Evolutionary conservation across 805 yeast species (phyloP).

Genomic region (Millerozyma miso): DNA sequence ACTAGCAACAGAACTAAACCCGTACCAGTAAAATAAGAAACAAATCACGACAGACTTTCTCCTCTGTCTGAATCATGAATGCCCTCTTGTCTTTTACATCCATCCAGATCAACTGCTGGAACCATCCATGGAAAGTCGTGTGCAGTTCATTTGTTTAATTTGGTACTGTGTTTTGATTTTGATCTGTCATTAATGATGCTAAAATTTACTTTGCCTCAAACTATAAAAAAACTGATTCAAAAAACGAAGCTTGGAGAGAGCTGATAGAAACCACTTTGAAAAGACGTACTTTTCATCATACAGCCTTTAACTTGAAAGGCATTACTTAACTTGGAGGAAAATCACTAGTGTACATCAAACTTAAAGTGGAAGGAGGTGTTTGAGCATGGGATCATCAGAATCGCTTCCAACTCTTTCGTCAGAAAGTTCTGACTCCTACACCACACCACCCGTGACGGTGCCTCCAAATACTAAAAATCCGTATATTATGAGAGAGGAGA

Average conservation of each 20-base stretch:
- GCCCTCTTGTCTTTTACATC: too few relatives aligned
- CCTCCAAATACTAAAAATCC: slow-evolving; percentile 67
- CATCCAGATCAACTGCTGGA: too few relatives aligned
- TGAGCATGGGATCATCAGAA: slow-evolving; percentile 1
- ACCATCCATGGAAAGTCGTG: too few relatives aligned
- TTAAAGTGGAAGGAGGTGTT: too few relatives aligned
- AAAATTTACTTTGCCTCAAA: background rate
- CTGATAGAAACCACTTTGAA: background rate
- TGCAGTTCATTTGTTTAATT: background rate
- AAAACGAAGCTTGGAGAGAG: background rate
- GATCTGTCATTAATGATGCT: background rate
- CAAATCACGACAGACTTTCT: too few relatives aligned
- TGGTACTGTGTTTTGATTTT: background rate
- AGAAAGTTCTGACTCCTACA: slow-evolving; percentile 16
- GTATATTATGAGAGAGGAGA: slow-evolving; percentile 45
- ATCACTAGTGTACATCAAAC: too few relatives aligned
- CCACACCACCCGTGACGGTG: slow-evolving; percentile 48
- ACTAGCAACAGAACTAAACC: too few relatives aligned
- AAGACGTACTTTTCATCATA: too few relatives aligned
- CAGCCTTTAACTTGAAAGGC: too few relatives aligned
- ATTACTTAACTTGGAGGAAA: too few relatives aligned
- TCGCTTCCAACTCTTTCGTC: slow-evolving; percentile 14
- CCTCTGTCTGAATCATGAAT: too few relatives aligned
- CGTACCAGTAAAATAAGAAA: too few relatives aligned
- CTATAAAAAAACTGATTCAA: background rate